Conservation (phyloP, 371 early-diverging fungal genomes). For the Mortierella sp. region DNA sequence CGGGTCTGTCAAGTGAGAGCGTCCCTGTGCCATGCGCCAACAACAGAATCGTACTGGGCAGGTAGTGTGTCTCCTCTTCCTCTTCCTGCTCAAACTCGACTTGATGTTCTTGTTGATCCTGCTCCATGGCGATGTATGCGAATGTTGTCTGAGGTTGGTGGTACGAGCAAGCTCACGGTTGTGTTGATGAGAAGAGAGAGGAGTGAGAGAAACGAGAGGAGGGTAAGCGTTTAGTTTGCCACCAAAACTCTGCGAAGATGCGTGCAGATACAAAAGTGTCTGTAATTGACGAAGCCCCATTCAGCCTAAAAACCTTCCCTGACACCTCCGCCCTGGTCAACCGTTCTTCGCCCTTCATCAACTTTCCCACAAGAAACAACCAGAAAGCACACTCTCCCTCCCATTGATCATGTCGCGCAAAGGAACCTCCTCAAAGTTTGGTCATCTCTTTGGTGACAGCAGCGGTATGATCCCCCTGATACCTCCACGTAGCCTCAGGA, state of each 20-base stretch:
- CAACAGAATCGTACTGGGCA: slow-evolving; percentile 32
- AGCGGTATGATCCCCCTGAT: slow-evolving; percentile 25
- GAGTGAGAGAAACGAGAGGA: neutral
- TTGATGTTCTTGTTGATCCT: slow-evolving; percentile 39
- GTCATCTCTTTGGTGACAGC: slow-evolving; percentile 53
- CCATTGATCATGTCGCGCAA: slow-evolving; percentile 27
- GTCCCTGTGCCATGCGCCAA: slow-evolving; percentile 5
- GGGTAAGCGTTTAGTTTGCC: slow-evolving; percentile 10
- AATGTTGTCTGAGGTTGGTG: neutral
- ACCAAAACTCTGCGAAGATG: slow-evolving; percentile 2
- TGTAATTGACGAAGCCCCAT: neutral
- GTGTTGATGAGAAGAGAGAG: neutral
- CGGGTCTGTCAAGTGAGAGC: slow-evolving; percentile 30
- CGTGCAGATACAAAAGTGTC: neutral
- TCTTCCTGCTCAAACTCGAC: slow-evolving; percentile 40
- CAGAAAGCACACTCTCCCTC: neutral
- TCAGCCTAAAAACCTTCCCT: neutral
- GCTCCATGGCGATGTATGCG: slow-evolving; percentile 24
- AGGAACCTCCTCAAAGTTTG: slow-evolving; percentile 49
- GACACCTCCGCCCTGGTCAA: neutral
- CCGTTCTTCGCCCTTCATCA: neutral
- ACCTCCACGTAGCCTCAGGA: neutral
- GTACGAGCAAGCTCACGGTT: neutral
- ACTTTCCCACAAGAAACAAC: neutral
- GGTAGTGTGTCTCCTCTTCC: slow-evolving; percentile 23